These are phyloP conservation scores for Asterochloris sp. DNA, from an alignment of 139 green algal species.

Conservation along the genomic window DNA sequence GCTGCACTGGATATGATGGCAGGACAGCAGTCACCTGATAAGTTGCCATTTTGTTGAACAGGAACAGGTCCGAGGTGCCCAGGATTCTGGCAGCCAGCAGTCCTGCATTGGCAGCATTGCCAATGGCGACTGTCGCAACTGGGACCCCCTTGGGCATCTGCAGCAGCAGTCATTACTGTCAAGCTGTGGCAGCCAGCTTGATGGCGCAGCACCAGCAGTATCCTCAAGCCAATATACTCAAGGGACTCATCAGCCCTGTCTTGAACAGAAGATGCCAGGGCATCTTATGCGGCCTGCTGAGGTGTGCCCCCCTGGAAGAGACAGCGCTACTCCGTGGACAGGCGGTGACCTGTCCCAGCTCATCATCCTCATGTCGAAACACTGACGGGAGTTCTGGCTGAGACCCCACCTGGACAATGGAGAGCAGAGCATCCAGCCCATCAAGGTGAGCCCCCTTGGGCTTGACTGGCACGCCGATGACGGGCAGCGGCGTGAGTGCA, in stretches of 20 bases:
- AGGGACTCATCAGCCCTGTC: no score
- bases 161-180: background rate
- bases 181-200: no score
- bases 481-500: slow-evolving; percentile 91
- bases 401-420: slow-evolving; percentile 74
- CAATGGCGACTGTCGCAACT: slow-evolving; percentile 96
- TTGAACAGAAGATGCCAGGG: no score
- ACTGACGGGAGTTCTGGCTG: no score
- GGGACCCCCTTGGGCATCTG: slow-evolving; percentile 95
- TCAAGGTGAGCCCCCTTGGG: slow-evolving; percentile 83
- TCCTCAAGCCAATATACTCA: no score
- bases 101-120: slow-evolving; percentile 94
- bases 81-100: slow-evolving; percentile 91
- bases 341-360: no score
- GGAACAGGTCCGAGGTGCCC: slow-evolving; percentile 40
- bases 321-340: no score
- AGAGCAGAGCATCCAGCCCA: slow-evolving; percentile 92
- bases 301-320: no score
- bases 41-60: slow-evolving; percentile 63
- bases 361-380: no score
- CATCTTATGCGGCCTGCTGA: no score
- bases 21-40: slow-evolving; percentile 53
- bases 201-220: no score
- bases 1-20: slow-evolving; percentile 1
- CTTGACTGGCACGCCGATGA: slow-evolving; percentile 93